Base-by-base conservation (phyloP, 1,284 basidiomycete genomes). In the Apiotrichum gamsii region DNA sequence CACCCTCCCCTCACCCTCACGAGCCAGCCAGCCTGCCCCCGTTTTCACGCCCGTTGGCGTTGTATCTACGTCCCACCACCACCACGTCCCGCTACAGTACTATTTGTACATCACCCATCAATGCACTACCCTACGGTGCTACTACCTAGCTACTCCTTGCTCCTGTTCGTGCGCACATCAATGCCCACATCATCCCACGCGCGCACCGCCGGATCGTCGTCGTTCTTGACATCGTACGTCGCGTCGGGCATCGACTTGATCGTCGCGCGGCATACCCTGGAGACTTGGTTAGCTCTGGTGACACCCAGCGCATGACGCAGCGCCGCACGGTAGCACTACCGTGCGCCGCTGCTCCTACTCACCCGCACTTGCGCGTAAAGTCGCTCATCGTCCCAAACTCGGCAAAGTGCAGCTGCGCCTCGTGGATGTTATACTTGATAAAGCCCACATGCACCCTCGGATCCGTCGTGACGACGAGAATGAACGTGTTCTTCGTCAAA, bases 401-500 rank as follows among this genome's bases (percentile, higher is more conserved):
- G 30, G 71, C 70, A 46, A 78, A 74, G 52, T 76, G 75, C 15
- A 69, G 61, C 24, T 74, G 64, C 0, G 69, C 64, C 30, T 73
- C 56, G 38, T 72, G 61, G 16, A 78, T 70, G 50, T 77, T 77
- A 57, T 74, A 70, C 54, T 73, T 72, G 52, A 78, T 58, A 25
- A 75, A 64, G 11, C 71, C 71, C 20, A 75, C 60, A 53, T 77
- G 85, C 60, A 94, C 85, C 62, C 82, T 80, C 0, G 87, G 86
- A 66, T 95, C 84, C 51, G 89, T 85, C 10, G 89, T 83, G 29
- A 98, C 80, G 49, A 72, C 46, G 63, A 98, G 77, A 47, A 97
- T 85, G 62, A 91, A 97, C 0, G 94, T 97, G 70, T 94, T 96
- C 60, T 82, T 80, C 13, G 94, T 97, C 74, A 98, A 79, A 59